Evolutionary conservation across 2,329 filamentous ascomycete genomes (phyloP), one percentile per base, ranked within the genome.

Genomic region (Metarhizium robertsii): DNA sequence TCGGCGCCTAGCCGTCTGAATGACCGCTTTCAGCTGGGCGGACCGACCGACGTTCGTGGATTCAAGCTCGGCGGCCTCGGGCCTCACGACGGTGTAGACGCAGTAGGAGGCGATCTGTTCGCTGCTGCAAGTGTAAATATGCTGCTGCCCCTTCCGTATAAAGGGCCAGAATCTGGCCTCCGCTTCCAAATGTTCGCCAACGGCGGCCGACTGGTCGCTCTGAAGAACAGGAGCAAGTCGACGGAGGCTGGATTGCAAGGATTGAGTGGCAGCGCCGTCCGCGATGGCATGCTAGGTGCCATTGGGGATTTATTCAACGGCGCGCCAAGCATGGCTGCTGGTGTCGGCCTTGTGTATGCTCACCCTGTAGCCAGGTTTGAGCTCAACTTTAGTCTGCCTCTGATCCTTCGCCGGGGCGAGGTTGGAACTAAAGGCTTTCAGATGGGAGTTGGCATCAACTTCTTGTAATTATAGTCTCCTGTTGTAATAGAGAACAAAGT

Each of bases 381-480:
- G 75, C 77, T 99, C 62, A 99, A 99, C 72, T 96, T 99, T 69
- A 91, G 88, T 64, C 71, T 99, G 61, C 94, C 94, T 1, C 70
- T 99, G 57, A 86, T 92, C 18, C 71, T 90, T 65, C 81, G 94
- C 57, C 86, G 81, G 60, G 91, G 90, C 40, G 94, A 99, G 73
- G 86, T 94, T 63, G 86, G 84, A 16, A 83, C 92, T 55, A 99
- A 99, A 74, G 94, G 94, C 1, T 68, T 99, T 60, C 91, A 94
- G 69, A 86, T 99, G 64, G 94, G 94, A n/a, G 90, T 99, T 45
- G 94, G 94, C 52, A 91, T 99, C 67, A 95, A 89, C 73, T 96
- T 99, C 69, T 74, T 97, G 79, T 97, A 87, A 59, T 20, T 48
- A 20, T 42, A 49, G 32, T 49, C 34, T 49, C 32, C 45, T 32